Evolutionary conservation across 108 stramenopile genomes (phyloP).

Genomic region (Cyclotella atomus): DNA sequence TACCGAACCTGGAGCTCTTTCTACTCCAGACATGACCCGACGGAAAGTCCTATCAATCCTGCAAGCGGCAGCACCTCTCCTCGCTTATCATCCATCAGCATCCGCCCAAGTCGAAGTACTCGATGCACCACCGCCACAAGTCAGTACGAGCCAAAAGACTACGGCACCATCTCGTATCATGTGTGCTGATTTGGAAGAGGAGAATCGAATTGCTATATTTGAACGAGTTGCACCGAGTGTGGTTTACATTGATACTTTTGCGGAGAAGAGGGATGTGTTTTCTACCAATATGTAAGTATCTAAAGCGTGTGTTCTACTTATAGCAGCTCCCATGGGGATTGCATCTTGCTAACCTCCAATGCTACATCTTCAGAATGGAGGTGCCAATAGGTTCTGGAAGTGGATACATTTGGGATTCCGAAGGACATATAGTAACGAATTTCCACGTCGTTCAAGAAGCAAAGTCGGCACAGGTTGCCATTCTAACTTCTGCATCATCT

Average conservation of each 20-base stretch:
- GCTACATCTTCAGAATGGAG: constrained; percentile 13
- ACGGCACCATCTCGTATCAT: background rate
- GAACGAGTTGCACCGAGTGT: constrained; percentile 74
- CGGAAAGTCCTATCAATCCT: constrained; percentile 2
- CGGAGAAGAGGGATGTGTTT: constrained; percentile 70
- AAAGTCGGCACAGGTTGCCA: constrained; percentile 74
- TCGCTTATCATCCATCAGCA: constrained; percentile 1
- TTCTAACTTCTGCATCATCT: constrained; percentile 33
- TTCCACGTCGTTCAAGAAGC: constrained; percentile 90
- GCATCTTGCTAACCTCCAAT: background rate
- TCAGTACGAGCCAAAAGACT: constrained; percentile 7
- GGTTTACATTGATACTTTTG: constrained; percentile 85
- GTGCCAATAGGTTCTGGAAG: constrained; percentile 82
- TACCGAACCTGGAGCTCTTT: no score
- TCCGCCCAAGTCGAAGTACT: constrained; percentile 1
- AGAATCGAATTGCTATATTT: constrained; percentile 73
- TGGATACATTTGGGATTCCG: constrained; percentile 91
- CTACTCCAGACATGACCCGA: background rate
- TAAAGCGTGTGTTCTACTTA: background rate
- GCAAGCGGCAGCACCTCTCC: background rate
- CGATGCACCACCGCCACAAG: background rate
- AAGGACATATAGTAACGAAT: constrained; percentile 77
- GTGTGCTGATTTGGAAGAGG: constrained; percentile 45
- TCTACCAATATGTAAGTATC: constrained; percentile 60
- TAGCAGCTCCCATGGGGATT: no score